Conservation (phyloP, 2,329 filamentous ascomycete species). For the Tolypocladium ovalisporum region DNA sequence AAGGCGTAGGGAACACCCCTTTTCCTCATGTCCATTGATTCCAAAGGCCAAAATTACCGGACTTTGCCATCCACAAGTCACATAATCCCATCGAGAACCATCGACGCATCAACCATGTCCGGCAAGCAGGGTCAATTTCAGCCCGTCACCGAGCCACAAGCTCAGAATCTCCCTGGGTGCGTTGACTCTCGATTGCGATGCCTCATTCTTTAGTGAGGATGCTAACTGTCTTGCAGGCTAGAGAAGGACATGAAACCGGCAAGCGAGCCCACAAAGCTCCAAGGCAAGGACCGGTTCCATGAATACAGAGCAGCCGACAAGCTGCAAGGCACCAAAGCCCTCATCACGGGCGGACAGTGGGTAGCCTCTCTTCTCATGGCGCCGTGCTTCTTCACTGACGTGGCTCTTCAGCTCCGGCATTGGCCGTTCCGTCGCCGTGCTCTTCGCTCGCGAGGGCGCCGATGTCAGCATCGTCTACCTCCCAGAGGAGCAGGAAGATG, state of each 20-base stretch:
- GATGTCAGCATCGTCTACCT: conserved; percentile 45
- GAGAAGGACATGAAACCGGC: conserved; percentile 27
- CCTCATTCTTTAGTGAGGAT: background rate
- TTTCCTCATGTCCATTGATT: too few relatives aligned
- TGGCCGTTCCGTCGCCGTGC: conserved; percentile 39
- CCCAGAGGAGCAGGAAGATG: conserved; percentile 44
- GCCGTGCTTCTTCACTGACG: background rate
- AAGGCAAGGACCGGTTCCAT: conserved; percentile 23
- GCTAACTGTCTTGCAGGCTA: conserved; percentile 8
- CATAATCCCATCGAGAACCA: background rate
- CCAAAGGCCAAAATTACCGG: too few relatives aligned
- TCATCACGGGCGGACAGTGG: conserved; percentile 47
- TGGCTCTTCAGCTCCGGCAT: conserved; percentile 35
- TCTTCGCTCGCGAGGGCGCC: conserved; percentile 48
- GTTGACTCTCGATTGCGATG: background rate
- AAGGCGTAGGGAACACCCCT: too few relatives aligned
- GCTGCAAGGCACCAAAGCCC: conserved; percentile 35
- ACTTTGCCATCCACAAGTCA: background rate
- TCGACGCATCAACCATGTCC: conserved; percentile 28
- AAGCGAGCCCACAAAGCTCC: conserved; percentile 27
- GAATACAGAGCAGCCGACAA: conserved; percentile 35
- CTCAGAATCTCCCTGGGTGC: conserved; percentile 26
- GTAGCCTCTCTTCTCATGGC: conserved; percentile 8
- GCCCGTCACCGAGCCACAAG: conserved; percentile 21
- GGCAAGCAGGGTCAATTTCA: conserved; percentile 20